phyloP scores from a whole-genome alignment of 768 basidiomycete genomes.

The Ramaria sp. region DNA sequence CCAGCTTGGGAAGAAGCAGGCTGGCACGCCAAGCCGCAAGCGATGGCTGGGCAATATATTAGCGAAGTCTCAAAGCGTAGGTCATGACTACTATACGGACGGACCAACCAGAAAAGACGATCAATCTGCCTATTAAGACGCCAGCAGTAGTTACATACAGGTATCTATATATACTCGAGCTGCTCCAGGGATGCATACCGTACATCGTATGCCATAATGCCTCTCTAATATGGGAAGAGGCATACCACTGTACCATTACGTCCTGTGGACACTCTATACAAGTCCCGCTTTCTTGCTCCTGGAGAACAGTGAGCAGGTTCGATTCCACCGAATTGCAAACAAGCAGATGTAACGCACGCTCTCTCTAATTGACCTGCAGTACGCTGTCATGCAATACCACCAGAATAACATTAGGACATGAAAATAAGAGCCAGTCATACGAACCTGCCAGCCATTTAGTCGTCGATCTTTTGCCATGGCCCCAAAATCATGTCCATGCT shows the following conservation, averaged over 20 bases:
- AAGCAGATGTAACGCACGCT: slow-evolving; percentile 12
- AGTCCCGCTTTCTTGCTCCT: slow-evolving; percentile 41
- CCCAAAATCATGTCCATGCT: slow-evolving; percentile 61
- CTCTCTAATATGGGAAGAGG: too few species aligned
- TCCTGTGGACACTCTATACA: background rate
- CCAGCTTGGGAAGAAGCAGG: background rate
- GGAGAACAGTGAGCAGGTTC: slow-evolving; percentile 5
- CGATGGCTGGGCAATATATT: too few species aligned
- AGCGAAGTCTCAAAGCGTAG: too few species aligned
- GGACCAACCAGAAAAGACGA: too few species aligned
- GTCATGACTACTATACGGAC: too few species aligned
- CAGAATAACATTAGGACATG: background rate
- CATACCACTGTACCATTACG: background rate
- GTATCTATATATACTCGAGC: too few species aligned
- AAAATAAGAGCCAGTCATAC: background rate
- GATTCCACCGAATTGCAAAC: background rate
- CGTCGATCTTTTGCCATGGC: slow-evolving; percentile 73
- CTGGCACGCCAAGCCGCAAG: too few species aligned
- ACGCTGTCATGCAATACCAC: slow-evolving; percentile 21
- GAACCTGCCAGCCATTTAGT: slow-evolving; percentile 62
- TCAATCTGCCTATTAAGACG: too few species aligned
- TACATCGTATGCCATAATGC: too few species aligned
- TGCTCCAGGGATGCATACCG: too few species aligned
- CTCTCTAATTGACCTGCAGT: slow-evolving; percentile 62
- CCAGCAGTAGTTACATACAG: too few species aligned